phyloP scores from a whole-genome alignment of 2,329 filamentous ascomycete species.

The Magnaporthales sp. region DNA sequence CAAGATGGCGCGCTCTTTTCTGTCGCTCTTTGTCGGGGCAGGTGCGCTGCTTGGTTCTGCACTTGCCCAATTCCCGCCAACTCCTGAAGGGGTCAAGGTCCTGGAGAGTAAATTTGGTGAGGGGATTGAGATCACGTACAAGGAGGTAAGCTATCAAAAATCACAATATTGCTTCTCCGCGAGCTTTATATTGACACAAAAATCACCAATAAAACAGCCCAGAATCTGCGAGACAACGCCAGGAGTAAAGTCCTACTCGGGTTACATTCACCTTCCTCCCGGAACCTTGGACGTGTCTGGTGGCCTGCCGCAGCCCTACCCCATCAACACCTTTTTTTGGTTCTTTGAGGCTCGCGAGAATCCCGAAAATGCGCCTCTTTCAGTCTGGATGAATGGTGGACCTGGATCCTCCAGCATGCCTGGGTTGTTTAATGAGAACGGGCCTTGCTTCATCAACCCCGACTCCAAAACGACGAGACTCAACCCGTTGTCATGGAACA shows the following conservation, averaged over 20 bases:
- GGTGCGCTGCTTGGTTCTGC: background rate
- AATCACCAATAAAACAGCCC: slow-evolving; percentile 17
- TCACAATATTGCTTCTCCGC: background rate
- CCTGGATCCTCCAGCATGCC: slow-evolving; percentile 48
- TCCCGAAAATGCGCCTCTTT: slow-evolving; percentile 27
- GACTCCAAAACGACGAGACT: slow-evolving; percentile 34
- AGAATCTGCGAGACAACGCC: slow-evolving; percentile 47
- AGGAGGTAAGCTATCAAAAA: slow-evolving; percentile 21
- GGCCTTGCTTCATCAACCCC: slow-evolving; percentile 38
- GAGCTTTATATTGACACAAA: background rate
- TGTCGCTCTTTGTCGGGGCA: background rate
- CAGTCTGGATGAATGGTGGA: slow-evolving; percentile 52
- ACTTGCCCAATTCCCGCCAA: slow-evolving; percentile 27
- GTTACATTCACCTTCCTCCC: slow-evolving; percentile 49
- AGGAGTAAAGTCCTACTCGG: slow-evolving; percentile 45
- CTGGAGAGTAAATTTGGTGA: slow-evolving; percentile 28
- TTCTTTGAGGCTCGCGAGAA: slow-evolving; percentile 26
- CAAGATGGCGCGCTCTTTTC: background rate
- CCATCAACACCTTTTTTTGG: slow-evolving; percentile 36
- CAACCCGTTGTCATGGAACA: slow-evolving; percentile 53
- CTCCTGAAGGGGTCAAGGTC: slow-evolving; percentile 24
- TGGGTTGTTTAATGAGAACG: slow-evolving; percentile 41
- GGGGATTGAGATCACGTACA: slow-evolving; percentile 31
- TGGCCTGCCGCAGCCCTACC: slow-evolving; percentile 25
- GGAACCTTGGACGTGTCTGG: slow-evolving; percentile 21